Base-by-base conservation (phyloP, 768 basidiomycete genomes). In the Cyathus striatus region DNA sequence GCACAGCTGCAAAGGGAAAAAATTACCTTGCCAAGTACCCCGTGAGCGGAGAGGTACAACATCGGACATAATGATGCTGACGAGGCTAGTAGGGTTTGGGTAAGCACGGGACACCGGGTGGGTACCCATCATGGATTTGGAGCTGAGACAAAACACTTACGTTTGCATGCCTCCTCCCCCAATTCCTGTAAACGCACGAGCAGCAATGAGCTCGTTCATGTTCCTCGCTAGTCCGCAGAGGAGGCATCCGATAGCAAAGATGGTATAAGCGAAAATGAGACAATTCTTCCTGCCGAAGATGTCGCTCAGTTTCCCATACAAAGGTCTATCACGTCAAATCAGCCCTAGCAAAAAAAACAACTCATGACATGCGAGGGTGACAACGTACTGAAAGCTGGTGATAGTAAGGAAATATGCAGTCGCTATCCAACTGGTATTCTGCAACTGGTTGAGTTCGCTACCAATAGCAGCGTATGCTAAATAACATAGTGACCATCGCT, bases 21-120 rank as follows among this genome's bases (percentile, higher is more conserved):
- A 46, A 55, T 3, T 18, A 71, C 79, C 83, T 74, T 84, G 82
- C 75, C 80, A 82, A n/a, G 79, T 83, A 18, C 83, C 83, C 40
- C 82, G 66, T 18, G 69, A 69, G 2, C 81, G 69, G 36, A 84
- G 63, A 0, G 82, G 79, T 1, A 83, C 75, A 14, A 83, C 63
- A 48, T 84, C 83, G 3, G 79, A 81, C 59, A 84, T 70, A 26
- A 84, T 73, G 43, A 86, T 84, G 42, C 75, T 78, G 13, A 75
- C 75, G 22, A 83, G 62, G 2, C 80, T 82, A 52, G 22, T 20
- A 36, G 14, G 9, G 17, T 13, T 16, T 32, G 12, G 30, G 17
- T 32, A 32, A 13, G 30, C 30, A 32, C 30, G 4, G 17, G 30
- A n/a, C n/a, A n/a, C n/a, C n/a, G n/a, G n/a, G n/a, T n/a, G n/a